Conservation (phyloP, 768 basidiomycete species). For the Agrocybe praecox region DNA sequence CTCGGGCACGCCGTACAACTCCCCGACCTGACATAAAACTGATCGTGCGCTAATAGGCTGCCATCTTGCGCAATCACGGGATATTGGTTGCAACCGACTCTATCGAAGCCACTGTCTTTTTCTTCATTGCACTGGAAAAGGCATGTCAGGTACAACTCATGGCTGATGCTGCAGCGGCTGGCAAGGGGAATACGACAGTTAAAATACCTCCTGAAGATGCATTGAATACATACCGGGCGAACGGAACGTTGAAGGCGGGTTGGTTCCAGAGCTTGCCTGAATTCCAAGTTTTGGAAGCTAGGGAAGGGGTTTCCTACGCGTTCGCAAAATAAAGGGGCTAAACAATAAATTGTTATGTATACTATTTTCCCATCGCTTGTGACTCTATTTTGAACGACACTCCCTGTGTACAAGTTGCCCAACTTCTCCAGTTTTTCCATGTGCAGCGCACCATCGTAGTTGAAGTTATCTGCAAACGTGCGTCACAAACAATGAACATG, state of each 20-base stretch:
- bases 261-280: conserved; percentile 41
- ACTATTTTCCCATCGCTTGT: neutral
- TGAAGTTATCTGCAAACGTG: neutral
- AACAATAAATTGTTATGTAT: neutral
- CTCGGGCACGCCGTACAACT: too few relatives aligned
- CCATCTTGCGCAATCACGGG: conserved; percentile 47
- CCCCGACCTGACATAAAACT: conserved; percentile 1
- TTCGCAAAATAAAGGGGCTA: conserved; percentile 11
- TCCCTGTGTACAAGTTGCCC: conserved; percentile 4
- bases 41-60: conserved; percentile 25
- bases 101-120: conserved; percentile 44
- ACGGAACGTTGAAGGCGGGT: conserved; percentile 30
- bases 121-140: conserved; percentile 44
- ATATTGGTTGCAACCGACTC: conserved; percentile 39
- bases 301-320: conserved; percentile 28
- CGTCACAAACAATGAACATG: neutral
- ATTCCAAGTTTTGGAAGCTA: conserved; percentile 36
- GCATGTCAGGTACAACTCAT: conserved; percentile 50
- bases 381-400: neutral
- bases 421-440: neutral
- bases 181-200: conserved; percentile 22
- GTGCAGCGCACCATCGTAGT: conserved; percentile 1
- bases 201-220: conserved; percentile 30
- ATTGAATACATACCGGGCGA: conserved; percentile 19
- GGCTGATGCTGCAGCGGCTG: conserved; percentile 41